Percentiles rank a stretch among this genome's conserved stretches.
Conservation (phyloP, 345 rosid genomes). For the Boechera retrofracta region DNA sequence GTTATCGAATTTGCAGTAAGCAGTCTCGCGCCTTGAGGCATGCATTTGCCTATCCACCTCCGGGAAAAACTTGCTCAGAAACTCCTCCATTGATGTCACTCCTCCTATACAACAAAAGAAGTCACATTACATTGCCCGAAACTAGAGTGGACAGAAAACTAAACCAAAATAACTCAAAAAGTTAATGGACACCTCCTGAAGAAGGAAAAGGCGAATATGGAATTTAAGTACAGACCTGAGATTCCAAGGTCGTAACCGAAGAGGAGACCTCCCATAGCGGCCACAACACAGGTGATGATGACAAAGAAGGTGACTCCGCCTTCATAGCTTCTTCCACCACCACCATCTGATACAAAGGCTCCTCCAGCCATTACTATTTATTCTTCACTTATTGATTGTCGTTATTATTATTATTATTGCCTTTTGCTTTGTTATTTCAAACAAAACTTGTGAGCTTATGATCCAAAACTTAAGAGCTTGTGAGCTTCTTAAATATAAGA, state of each 20-base stretch:
- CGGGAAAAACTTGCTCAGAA: conserved; percentile 57
- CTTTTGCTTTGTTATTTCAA: conserved; percentile 33
- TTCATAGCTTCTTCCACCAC: conserved; percentile 45
- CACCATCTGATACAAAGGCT: conserved; percentile 47
- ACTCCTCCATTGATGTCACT: conserved; percentile 62
- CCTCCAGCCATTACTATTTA: conserved; percentile 59
- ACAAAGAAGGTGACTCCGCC: conserved; percentile 57
- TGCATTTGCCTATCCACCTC: conserved; percentile 44
- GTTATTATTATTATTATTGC: not conserved
- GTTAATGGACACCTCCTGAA: not conserved
- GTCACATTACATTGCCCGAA: not conserved
- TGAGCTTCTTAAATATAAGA: conserved; percentile 38
- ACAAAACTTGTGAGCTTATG: conserved; percentile 23
- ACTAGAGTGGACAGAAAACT: not conserved
- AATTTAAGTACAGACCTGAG: conserved; percentile 42
- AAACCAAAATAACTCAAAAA: not conserved
- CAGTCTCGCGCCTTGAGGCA: conserved; percentile 29
- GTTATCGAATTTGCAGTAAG: conserved; percentile 62
- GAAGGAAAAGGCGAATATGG: not conserved
- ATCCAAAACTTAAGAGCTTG: conserved; percentile 29
- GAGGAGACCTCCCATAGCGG: conserved; percentile 67
- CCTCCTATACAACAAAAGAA: conserved; percentile 47
- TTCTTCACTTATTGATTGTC: conserved; percentile 28
- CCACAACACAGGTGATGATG: conserved; percentile 54
- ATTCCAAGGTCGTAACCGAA: conserved; percentile 66